Percentiles rank a stretch among this genome's conserved stretches.
These are phyloP conservation scores for Pseudisothecium myosuroides DNA, from an alignment of 225 moss, liverwort and hornwort species.

Conservation along the genomic window DNA sequence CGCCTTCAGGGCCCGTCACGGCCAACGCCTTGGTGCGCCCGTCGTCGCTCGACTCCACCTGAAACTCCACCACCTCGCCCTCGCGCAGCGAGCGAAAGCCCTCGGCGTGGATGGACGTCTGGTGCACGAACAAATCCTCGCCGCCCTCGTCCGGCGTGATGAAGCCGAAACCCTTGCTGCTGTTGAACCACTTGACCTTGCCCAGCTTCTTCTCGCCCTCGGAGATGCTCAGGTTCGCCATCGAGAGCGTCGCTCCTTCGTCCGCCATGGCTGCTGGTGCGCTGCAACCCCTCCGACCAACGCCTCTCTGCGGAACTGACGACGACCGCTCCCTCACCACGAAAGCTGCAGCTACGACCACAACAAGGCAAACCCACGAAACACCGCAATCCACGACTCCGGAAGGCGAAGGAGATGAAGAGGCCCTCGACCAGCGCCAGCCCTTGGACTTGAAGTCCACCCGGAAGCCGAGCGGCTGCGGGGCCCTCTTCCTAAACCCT, in stretches of 20 bases:
- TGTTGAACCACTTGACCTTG: slow-evolving; percentile 99
- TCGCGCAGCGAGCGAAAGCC: slow-evolving; percentile 91
- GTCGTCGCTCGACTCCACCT: slow-evolving; percentile 72
- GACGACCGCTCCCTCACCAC: neutral
- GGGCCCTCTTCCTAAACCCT: slow-evolving; percentile 7
- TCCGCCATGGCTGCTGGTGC: slow-evolving; percentile 61
- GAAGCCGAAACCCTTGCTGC: slow-evolving; percentile 95
- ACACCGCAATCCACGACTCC: neutral
- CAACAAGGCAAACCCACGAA: no score
- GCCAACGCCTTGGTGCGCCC: slow-evolving; percentile 79
- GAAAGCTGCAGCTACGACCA: neutral
- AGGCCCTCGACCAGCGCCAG: accelerated
- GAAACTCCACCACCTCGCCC: slow-evolving; percentile 83
- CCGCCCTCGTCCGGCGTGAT: slow-evolving; percentile 94
- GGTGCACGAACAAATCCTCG: slow-evolving; percentile 92
- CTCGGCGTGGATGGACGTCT: slow-evolving; percentile 92
- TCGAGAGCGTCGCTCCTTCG: slow-evolving; percentile 14
- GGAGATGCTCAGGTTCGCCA: neutral
- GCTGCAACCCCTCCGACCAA: neutral
- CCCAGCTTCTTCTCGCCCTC: slow-evolving; percentile 68
- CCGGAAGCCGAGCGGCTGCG: neutral
- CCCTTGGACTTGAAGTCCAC: neutral
- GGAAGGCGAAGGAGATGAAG: neutral
- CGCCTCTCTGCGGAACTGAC: slow-evolving; percentile 18
- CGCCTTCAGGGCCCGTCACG: slow-evolving; percentile 58